phyloP scores from a whole-genome alignment of 495 filamentous ascomycete genomes.

The Podospora australis region DNA sequence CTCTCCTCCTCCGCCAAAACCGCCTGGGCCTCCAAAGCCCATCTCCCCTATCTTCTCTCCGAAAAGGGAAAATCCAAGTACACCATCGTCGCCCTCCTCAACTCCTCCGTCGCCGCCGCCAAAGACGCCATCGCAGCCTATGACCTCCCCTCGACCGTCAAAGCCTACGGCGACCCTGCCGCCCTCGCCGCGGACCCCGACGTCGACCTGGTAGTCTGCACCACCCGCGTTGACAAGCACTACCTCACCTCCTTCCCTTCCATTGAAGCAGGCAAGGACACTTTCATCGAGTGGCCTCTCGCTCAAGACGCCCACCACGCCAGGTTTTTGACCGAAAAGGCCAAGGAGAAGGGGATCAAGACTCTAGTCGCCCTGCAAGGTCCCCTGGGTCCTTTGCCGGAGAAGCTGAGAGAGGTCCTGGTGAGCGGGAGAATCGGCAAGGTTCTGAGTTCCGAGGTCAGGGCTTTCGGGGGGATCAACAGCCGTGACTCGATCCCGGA shows the following conservation, averaged over 20 bases:
- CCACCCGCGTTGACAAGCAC: constrained; percentile 51
- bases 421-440: constrained; percentile 45
- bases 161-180: constrained; percentile 46
- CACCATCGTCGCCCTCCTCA: constrained; percentile 53
- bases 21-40: constrained; percentile 50
- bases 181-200: constrained; percentile 40
- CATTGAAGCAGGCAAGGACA: constrained; percentile 50
- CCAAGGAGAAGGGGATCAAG: constrained; percentile 30
- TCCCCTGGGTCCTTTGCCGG: constrained; percentile 33
- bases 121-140: constrained; percentile 41
- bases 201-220: constrained; percentile 54
- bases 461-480: constrained; percentile 31
- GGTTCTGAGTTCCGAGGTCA: constrained; percentile 47
- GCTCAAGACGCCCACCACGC: constrained; percentile 30
- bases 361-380: constrained; percentile 51
- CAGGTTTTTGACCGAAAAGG: constrained; percentile 36
- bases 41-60: constrained; percentile 51
- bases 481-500: constrained; percentile 27
- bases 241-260: constrained; percentile 31
- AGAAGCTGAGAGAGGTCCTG: constrained; percentile 43
- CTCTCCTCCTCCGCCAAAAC: constrained; percentile 43
- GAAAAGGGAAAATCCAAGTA: constrained; percentile 35
- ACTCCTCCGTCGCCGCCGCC: constrained; percentile 45
- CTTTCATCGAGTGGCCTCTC: constrained; percentile 56
- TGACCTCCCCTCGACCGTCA: constrained; percentile 35